Evolutionary conservation across 148 eudicot species (phyloP), one percentile per base, ranked within the genome.

Genomic region (Chenopodium berlandieri): DNA sequence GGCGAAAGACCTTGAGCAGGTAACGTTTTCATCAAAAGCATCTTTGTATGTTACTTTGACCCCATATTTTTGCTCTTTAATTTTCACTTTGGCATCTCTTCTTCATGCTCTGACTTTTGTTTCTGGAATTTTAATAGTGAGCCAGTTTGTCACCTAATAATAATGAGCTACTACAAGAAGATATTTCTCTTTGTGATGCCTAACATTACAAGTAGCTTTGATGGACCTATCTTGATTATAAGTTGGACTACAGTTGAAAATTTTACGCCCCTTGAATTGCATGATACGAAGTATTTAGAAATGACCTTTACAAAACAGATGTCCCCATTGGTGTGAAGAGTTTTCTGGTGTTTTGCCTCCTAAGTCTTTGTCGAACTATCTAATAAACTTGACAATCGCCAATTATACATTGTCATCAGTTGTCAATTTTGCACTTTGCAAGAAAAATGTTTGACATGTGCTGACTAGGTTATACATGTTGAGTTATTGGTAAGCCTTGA

Each of bases 1-100:
- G 32, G 99, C 98, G 23, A 83, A 83, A 80, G 92, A 97, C 86
- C 90, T 91, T 79, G 98, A 97, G 77, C 99, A 94, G 97, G 99
- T 92, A 83, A 17, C 40, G 6, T 12, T 80, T 77, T 68, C 9
- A 78, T 54, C 32, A 63, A 63, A 52, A 7, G n/a, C 60, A 11
- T 56, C 31, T 22, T 23, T 71, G 2, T 62, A 71, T 50, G 40
- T 48, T 32, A 13, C 23, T 50, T 7, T 7, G 44, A 40, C 62
- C 62, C 19, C 58, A 2, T 56, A 37, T 71, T 37, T 13, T 40
- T 40, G n/a, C 13, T 71, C 22, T 3, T 20, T 37, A 19, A 6
- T 65, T 13, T 50, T 50, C 62, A 12, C 62, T 16, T 52, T 52
- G 16, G 67, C 66, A 67, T 20, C 40, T 67, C 27, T 37, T 81